A percentile compares a stretch with the other conserved stretches of the same genome.
These are phyloP conservation scores for Telopea speciosissima DNA, from an alignment of 177 flowering plant species.

Conservation along the genomic window DNA sequence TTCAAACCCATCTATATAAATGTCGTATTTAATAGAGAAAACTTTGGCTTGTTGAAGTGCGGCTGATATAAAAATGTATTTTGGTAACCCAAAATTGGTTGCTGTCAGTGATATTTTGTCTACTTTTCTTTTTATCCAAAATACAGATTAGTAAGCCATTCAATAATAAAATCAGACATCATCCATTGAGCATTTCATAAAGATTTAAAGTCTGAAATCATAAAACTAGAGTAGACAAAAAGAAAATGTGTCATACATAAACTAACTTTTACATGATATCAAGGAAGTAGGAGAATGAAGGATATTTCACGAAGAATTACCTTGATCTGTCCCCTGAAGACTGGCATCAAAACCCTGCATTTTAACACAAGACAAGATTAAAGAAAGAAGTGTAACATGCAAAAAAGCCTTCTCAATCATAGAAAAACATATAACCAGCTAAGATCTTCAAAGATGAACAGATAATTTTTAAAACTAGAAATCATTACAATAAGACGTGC, in stretches of 20 bases:
- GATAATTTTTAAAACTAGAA: not conserved
- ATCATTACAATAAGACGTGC: not conserved
- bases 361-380: slow-evolving; percentile 4
- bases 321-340: slow-evolving; percentile 31
- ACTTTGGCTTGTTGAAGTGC: no score
- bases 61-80: no score
- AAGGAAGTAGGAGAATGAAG: not conserved
- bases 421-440: not conserved
- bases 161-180: not conserved
- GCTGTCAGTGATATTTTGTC: no score
- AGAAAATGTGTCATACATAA: not conserved
- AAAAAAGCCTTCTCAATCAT: not conserved
- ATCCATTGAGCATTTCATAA: not conserved
- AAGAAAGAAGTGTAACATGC: not conserved
- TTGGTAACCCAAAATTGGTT: not conserved
- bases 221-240: not conserved
- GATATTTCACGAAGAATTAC: slow-evolving; percentile 21
- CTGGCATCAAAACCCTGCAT: slow-evolving; percentile 36
- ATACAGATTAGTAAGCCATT: no score
- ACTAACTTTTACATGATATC: not conserved
- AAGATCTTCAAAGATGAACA: not conserved
- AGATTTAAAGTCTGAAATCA: not conserved
- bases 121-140: no score
- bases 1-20: no score
- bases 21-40: no score